Conservation (phyloP, 495 filamentous ascomycete species). For the Aspergillus avenaceus region DNA sequence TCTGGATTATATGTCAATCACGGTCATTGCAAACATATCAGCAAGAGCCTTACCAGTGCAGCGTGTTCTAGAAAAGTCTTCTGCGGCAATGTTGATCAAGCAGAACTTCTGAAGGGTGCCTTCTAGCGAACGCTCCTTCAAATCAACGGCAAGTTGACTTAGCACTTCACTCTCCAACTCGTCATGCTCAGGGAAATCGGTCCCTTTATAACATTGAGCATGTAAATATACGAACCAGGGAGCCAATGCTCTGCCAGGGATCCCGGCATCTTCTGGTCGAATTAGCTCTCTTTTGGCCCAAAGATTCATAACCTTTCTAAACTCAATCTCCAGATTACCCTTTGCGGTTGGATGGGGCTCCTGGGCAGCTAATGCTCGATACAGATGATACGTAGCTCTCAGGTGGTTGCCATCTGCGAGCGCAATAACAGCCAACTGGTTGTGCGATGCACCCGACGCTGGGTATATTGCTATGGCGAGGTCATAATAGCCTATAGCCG, state of each 20-base stretch:
- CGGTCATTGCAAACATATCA: not conserved
- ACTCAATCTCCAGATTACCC: conserved; percentile 74
- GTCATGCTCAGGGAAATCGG: conserved; percentile 65
- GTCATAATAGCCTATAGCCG: conserved; percentile 78
- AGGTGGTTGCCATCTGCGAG: conserved; percentile 72
- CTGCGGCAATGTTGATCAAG: conserved; percentile 80
- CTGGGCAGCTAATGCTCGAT: conserved; percentile 68
- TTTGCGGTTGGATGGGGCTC: conserved; percentile 69
- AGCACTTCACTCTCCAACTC: conserved; percentile 86
- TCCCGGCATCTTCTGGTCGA: conserved; percentile 45
- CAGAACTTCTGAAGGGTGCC: conserved; percentile 72
- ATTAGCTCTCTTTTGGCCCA: conserved; percentile 60
- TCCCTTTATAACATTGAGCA: conserved; percentile 73
- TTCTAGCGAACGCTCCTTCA: conserved; percentile 66
- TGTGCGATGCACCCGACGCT: conserved; percentile 72
- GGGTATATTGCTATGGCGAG: conserved; percentile 77
- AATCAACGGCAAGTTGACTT: conserved; percentile 64
- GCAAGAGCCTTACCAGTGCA: conserved; percentile 51
- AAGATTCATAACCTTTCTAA: conserved; percentile 62
- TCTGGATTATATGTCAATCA: conserved; percentile 29
- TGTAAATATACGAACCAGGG: conserved; percentile 88
- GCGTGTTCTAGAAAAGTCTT: conserved; percentile 61
- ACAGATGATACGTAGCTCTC: conserved; percentile 82
- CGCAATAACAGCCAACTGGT: conserved; percentile 85
- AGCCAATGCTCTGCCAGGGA: conserved; percentile 52